Base-by-base conservation (phyloP, 2,329 filamentous ascomycete genomes). In the Botrytis squamosa region DNA sequence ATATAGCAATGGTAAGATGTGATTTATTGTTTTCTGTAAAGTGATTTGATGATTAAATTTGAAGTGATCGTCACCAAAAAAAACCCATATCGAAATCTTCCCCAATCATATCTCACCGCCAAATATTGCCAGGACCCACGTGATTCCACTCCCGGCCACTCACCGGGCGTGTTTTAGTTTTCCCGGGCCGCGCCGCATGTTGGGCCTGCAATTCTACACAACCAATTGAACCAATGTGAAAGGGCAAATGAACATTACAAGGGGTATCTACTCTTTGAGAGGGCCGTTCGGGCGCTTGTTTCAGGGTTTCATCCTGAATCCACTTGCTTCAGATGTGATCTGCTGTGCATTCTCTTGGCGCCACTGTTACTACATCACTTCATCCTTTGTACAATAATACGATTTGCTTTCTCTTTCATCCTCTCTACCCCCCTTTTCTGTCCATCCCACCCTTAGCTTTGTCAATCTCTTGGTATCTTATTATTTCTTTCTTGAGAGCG, bases 311-410 rank as follows among this genome's bases (percentile, higher is more conserved):
- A 67, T 59, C 9, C 40, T 68, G 14, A 29, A 22, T 65, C 69
- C 57, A 44, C 66, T 71, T 71, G 69, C 69, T 64, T 71, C 46
- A 72, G 63, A 57, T 71, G 70, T 67, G 60, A 72, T 72, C 60
- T 72, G 29, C 70, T 57, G 38, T 66, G 60, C 70, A 66, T 71
- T 64, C n/a, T 40, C 70, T 71, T 71, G 60, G 60, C 70, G 70
- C 70, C 16, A 55, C 38, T 62, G 33, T 44, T 29, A 25, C 60
- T 67, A 57, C 59, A 66, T 52, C 44, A 66, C 36, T 20, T 52
- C 42, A 40, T 71, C 63, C 70, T 68, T 68, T 72, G 70, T 68
- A 59, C n/a, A 46, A 60, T 68, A 59, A 60, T 68, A 49, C 20
- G 36, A 14, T 5, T 25, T 67, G 46, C 18, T 67, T 46, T 65